Evolutionary conservation across 768 basidiomycete genomes (phyloP).

Genomic region (Kondoa subrosea): DNA sequence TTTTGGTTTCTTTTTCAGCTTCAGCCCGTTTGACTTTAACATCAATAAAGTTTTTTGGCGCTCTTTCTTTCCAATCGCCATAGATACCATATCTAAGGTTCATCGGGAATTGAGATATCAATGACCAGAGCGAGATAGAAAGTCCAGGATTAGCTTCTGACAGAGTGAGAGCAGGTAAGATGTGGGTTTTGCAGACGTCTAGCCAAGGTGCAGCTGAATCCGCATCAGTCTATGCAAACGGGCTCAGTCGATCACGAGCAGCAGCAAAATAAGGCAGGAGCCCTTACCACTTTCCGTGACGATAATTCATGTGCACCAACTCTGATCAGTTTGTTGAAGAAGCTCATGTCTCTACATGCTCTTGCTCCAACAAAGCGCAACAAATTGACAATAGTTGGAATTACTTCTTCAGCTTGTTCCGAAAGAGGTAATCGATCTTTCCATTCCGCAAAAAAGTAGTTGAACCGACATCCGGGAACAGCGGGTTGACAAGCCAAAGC

Average conservation of each 20-base stretch:
- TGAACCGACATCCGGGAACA: conserved; percentile 11
- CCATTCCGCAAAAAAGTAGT: conserved; percentile 27
- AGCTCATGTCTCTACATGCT: conserved; percentile 12
- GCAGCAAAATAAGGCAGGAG: background rate
- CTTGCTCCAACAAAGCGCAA: conserved; percentile 12
- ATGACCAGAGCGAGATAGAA: conserved; percentile 81
- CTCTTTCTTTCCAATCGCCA: conserved; percentile 74
- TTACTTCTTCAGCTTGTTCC: conserved; percentile 10
- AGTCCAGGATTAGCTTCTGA: conserved; percentile 72
- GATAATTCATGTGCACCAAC: conserved; percentile 5
- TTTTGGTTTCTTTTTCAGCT: conserved; percentile 73
- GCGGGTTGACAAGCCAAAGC: conserved; percentile 5
- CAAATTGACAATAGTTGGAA: conserved; percentile 15
- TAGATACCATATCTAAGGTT: conserved; percentile 76
- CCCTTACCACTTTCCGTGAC: background rate
- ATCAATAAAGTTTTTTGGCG: conserved; percentile 59
- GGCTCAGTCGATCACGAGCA: background rate
- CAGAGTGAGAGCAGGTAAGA: conserved; percentile 73
- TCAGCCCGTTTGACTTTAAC: conserved; percentile 63
- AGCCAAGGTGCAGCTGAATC: conserved; percentile 43
- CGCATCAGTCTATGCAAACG: background rate
- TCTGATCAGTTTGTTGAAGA: conserved; percentile 14
- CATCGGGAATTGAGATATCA: conserved; percentile 61
- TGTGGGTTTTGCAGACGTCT: conserved; percentile 54
- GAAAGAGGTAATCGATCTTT: conserved; percentile 16